Conservation (phyloP, 2,329 filamentous ascomycete species). For the Colletotrichum sansevieriae region DNA sequence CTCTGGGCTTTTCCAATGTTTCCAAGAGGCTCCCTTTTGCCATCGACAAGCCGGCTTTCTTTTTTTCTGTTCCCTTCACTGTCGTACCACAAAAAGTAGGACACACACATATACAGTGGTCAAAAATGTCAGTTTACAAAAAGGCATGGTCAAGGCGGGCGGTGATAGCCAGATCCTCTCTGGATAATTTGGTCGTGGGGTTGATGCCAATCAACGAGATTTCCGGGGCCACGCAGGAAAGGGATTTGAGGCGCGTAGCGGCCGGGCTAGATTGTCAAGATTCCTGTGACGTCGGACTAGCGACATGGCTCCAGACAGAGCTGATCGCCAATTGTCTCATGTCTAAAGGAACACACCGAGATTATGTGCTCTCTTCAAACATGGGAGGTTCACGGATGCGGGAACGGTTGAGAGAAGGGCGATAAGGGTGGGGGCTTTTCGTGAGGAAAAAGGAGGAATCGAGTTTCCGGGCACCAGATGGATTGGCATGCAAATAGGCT, state of each 20-base stretch:
- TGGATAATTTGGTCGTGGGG: conserved; percentile 4
- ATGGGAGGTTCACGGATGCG: conserved; percentile 8
- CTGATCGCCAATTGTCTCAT: background rate
- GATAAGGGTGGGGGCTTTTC: background rate
- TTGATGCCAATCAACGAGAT: background rate
- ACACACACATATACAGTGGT: background rate
- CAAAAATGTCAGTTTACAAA: background rate
- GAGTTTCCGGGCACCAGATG: too few species aligned
- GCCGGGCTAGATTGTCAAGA: conserved; percentile 10
- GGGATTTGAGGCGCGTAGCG: conserved; percentile 5
- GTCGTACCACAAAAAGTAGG: background rate
- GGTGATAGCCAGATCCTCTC: background rate
- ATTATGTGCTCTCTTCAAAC: conserved; percentile 1
- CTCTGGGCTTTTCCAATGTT: background rate
- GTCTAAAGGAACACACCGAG: conserved; percentile 10
- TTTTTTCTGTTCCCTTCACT: background rate
- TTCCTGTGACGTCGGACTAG: conserved; percentile 13
- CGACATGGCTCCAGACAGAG: background rate
- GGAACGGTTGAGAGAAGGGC: background rate
- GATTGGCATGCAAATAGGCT: conserved; percentile 26
- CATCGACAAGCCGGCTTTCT: background rate
- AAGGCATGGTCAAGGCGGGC: too few species aligned
- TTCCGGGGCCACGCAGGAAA: conserved; percentile 9
- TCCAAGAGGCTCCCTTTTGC: conserved; percentile 4
- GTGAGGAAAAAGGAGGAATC: background rate